Evolutionary conservation across 192 early-diverging fungal species (phyloP).

Genomic region (Spizellomyces punctatus): DNA sequence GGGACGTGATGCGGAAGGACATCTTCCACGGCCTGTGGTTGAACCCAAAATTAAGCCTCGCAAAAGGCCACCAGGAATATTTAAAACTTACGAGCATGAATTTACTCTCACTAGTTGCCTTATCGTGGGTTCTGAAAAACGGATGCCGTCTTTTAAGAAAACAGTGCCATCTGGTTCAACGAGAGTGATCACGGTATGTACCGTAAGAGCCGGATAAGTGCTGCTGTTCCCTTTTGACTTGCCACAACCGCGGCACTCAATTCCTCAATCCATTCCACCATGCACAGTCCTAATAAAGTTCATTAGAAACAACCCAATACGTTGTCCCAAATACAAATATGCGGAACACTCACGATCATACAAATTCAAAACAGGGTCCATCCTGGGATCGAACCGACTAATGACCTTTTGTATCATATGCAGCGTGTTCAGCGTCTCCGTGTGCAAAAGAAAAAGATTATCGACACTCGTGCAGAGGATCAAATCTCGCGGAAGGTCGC

Average conservation of each 20-base stretch:
- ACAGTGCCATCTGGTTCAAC: too few species aligned
- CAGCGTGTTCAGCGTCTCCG: not conserved
- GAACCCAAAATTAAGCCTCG: too few species aligned
- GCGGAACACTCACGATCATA: slow-evolving; percentile 3
- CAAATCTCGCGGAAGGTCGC: not conserved
- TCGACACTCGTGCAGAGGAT: slow-evolving; percentile 13
- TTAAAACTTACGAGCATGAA: not conserved
- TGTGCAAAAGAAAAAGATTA: slow-evolving; percentile 16
- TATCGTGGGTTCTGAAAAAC: too few species aligned
- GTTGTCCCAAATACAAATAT: not conserved
- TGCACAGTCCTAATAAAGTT: slow-evolving; percentile 9
- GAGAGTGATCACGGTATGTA: too few species aligned
- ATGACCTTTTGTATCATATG: not conserved
- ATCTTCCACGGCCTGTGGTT: not conserved
- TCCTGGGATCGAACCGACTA: not conserved
- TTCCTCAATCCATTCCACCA: slow-evolving; percentile 14
- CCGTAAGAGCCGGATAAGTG: slow-evolving; percentile 13
- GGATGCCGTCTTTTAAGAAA: too few species aligned
- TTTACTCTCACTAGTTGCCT: not conserved
- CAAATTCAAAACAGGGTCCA: not conserved
- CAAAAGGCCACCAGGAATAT: not conserved
- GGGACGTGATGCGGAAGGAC: not conserved
- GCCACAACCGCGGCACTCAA: slow-evolving; percentile 27
- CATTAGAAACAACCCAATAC: not conserved
- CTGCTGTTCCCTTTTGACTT: slow-evolving; percentile 25